These are phyloP conservation scores for Coleophoma eucalyptorum DNA, from an alignment of 2,329 filamentous ascomycete genomes.

Conservation along the genomic window DNA sequence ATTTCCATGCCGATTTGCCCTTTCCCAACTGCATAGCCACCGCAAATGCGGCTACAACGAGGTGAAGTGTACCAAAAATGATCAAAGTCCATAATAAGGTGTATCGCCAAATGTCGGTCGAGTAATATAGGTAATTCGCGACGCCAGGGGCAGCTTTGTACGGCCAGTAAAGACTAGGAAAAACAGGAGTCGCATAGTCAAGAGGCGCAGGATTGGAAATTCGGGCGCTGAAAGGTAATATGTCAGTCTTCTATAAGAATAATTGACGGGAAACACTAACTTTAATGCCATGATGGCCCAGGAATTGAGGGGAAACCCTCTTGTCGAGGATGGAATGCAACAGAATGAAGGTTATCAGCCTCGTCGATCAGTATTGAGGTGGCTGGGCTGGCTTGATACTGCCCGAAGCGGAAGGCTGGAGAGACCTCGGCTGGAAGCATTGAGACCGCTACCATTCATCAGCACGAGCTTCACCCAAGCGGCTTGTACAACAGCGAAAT, in stretches of 20 bases:
- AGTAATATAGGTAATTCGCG: constrained; percentile 51
- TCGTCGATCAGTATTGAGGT: not conserved
- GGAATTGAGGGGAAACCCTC: not conserved
- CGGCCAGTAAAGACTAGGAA: constrained; percentile 68
- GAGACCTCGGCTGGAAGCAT: constrained; percentile 7
- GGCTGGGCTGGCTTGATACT: not conserved
- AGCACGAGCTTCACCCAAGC: too few relatives aligned
- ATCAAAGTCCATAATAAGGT: constrained; percentile 68
- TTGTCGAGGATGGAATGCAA: not conserved
- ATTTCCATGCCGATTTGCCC: constrained; percentile 27
- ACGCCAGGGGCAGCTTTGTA: constrained; percentile 37
- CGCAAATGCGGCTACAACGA: constrained; percentile 53
- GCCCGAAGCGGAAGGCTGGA: constrained; percentile 10
- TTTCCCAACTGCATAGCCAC: constrained; percentile 50
- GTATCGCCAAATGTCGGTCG: constrained; percentile 63
- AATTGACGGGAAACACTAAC: constrained; percentile 7
- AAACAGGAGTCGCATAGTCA: constrained; percentile 58
- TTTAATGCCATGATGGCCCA: constrained; percentile 11
- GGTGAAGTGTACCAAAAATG: constrained; percentile 58
- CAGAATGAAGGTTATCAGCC: not conserved
- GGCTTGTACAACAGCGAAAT: too few relatives aligned
- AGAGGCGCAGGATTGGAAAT: constrained; percentile 22
- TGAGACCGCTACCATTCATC: too few relatives aligned
- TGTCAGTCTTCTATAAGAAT: constrained; percentile 1
- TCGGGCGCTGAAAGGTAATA: constrained; percentile 12